A percentile compares a stretch with the other conserved stretches of the same genome.
Evolutionary conservation across 805 yeast species (phyloP).

Genomic region (Candida michaelii): DNA sequence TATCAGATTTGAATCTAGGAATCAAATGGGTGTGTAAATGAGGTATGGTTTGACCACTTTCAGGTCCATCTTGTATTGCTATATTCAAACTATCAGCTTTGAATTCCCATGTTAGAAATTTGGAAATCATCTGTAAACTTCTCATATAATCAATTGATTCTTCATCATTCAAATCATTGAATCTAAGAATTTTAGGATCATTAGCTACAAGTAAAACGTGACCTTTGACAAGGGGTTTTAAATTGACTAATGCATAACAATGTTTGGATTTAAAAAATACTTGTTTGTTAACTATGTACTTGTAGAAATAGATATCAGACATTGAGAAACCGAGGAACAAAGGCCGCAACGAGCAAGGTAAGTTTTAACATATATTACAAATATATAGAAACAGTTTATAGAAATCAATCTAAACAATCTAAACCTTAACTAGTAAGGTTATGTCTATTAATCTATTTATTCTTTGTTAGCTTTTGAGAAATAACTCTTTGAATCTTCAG

Average conservation of each 20-base stretch:
- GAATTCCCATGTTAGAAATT: constrained; percentile 63
- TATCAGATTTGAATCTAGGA: constrained; percentile 69
- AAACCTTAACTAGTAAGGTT: not conserved
- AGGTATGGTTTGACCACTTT: constrained; percentile 95
- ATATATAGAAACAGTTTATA: no score
- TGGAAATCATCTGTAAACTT: constrained; percentile 69
- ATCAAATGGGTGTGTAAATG: constrained; percentile 93
- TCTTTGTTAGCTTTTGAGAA: constrained; percentile 81
- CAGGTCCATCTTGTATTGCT: constrained; percentile 95
- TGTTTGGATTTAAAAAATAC: constrained; percentile 59
- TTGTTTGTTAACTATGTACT: constrained; percentile 55
- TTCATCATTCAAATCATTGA: constrained; percentile 67
- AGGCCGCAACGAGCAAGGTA: no score
- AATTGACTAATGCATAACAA: constrained; percentile 83
- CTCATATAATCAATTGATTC: constrained; percentile 78
- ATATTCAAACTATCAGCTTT: constrained; percentile 83
- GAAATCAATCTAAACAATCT: not conserved
- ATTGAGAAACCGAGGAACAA: constrained; percentile 1
- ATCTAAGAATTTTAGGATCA: constrained; percentile 57
- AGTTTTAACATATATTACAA: not conserved
- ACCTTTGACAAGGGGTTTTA: constrained; percentile 92
- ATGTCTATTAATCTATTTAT: constrained; percentile 4
- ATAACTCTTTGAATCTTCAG: constrained; percentile 85
- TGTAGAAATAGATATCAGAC: constrained; percentile 46
- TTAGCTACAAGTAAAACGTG: constrained; percentile 88